Evolutionary conservation across 805 yeast species (phyloP).

Genomic region (Candida khao-thaluensis): DNA sequence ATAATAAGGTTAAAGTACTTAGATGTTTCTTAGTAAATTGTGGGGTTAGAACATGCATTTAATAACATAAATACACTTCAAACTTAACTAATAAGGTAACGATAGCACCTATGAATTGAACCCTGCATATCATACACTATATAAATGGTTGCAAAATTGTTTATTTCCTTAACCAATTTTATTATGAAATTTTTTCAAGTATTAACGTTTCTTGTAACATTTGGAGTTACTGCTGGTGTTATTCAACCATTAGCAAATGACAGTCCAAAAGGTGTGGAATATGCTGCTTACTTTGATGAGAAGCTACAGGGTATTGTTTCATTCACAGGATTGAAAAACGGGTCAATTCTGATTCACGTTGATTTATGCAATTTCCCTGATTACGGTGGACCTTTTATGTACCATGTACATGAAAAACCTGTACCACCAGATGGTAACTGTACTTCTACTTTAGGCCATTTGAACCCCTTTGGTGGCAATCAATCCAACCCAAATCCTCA

Average conservation of each 20-base stretch:
- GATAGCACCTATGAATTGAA: too few relatives aligned
- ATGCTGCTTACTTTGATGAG: constrained; percentile 27
- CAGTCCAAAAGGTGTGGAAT: constrained; percentile 15
- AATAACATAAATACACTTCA: too few relatives aligned
- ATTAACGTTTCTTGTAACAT: neutral
- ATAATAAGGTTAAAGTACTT: too few relatives aligned
- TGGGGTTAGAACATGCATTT: too few relatives aligned
- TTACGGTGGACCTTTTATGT: constrained; percentile 38
- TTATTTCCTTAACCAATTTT: too few relatives aligned
- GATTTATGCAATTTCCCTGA: constrained; percentile 32
- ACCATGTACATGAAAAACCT: constrained; percentile 38
- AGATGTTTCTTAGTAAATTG: too few relatives aligned
- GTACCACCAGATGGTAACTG: constrained; percentile 41
- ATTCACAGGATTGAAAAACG: constrained; percentile 30
- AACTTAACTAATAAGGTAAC: too few relatives aligned
- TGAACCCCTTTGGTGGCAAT: constrained; percentile 40
- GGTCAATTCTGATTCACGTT: constrained; percentile 33
- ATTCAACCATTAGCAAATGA: constrained; percentile 17
- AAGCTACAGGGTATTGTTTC: constrained; percentile 28
- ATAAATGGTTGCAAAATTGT: too few relatives aligned
- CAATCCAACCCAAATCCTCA: constrained; percentile 23
- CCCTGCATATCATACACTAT: too few relatives aligned
- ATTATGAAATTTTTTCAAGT: constrained; percentile 1
- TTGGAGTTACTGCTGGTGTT: neutral
- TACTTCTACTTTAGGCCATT: constrained; percentile 34